Evolutionary conservation across 805 yeast species (phyloP), one percentile per base, ranked within the genome.

Genomic region (Sugiyamaella marilandica): DNA sequence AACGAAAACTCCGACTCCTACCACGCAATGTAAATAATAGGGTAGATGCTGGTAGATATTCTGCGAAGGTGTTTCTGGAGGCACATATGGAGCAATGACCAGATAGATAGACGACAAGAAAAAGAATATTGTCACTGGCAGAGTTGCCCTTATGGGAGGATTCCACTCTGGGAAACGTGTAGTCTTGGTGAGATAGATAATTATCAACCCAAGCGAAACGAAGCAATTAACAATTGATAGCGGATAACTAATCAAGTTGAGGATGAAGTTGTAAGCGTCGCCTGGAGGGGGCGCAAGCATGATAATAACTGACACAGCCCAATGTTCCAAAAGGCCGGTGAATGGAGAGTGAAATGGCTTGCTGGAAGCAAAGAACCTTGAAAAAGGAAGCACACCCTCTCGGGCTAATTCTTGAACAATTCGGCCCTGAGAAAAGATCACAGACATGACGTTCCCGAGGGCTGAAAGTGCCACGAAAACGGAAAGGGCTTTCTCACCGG

Each of bases 261-360:
- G 67, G 59, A 87, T 81, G 66, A 88, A 85, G 68, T 85, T 84
- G 72, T 86, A 87, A 46, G 95, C 95, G 65, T 87, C 95, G 53
- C 94, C 95, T 24, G 91, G 87, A 16, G 94, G 92, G 41, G 88
- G 87, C 2, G 92, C 94, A 45, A 86, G 64, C 55, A 88, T 80
- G 47, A 89, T 82, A 49, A 87, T 74, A 39, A 84, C 69, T 71
- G 91, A 85, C 14, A 87, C 83, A 45, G 83, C 67, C 80, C 87
- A 87, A 65, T 87, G 95, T 67, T 85, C 85, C 60, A 83, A 74
- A 50, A 87, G 72, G 49, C 92, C 95, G 41, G 82, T 79, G 57
- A 80, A 69, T 43, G 95, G 95, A 2, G 94, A 75, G 59, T 78
- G 78, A 68, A 85, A 84, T 3, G 95, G 95, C 63, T 70, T 81